phyloP scores from a whole-genome alignment of 2,329 filamentous ascomycete genomes.

The Cephalotrichum gorgonifer region DNA sequence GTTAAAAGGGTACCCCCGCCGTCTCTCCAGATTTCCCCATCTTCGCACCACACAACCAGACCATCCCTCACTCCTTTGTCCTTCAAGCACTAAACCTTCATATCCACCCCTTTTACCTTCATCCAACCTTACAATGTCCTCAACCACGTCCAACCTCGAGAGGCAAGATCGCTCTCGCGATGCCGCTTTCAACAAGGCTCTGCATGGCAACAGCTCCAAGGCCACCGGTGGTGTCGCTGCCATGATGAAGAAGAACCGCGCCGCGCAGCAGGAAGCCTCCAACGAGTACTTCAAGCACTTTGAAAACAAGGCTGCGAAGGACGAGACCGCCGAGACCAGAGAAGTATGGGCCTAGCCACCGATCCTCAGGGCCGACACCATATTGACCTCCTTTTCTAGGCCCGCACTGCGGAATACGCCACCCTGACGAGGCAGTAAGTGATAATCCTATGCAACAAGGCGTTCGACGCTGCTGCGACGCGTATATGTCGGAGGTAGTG shows the following conservation, averaged over 20 bases:
- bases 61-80: neutral
- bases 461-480: no score
- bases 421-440: conserved; percentile 84
- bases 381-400: conserved; percentile 32
- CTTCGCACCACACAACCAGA: neutral
- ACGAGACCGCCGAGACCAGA: conserved; percentile 75
- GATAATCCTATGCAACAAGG: no score
- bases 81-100: neutral
- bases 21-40: neutral
- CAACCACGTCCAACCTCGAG: conserved; percentile 48
- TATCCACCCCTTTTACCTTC: neutral
- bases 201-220: conserved; percentile 66
- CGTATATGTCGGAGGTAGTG: no score
- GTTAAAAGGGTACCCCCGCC: neutral
- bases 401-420: conserved; percentile 79
- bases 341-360: conserved; percentile 45
- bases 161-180: conserved; percentile 74
- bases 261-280: conserved; percentile 69
- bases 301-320: conserved; percentile 70
- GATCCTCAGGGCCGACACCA: neutral
- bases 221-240: conserved; percentile 65
- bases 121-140: conserved; percentile 30
- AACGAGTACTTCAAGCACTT: conserved; percentile 96
- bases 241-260: conserved; percentile 71
- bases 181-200: conserved; percentile 80